A percentile compares a stretch with the other conserved stretches of the same genome.
These are phyloP conservation scores for Solanum ossicruentum DNA, from an alignment of 257 asterid species.

Conservation along the genomic window DNA sequence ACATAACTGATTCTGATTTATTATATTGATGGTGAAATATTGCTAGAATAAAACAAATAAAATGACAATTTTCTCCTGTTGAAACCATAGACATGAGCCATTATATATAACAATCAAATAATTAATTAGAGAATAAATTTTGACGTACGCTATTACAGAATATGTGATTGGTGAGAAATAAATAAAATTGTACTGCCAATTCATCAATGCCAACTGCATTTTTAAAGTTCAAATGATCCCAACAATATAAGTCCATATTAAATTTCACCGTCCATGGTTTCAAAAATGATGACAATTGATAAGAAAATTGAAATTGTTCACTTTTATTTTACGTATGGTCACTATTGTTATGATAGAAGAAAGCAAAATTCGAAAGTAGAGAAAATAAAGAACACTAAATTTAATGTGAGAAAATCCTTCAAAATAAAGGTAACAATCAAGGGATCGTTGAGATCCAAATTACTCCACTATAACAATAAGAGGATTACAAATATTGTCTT, in stretches of 20 bases:
- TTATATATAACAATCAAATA: not conserved
- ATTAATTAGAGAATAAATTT: not conserved
- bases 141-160: not conserved
- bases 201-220: not conserved
- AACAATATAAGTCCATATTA: not conserved
- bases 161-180: not conserved
- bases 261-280: not conserved
- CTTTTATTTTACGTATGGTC: not conserved
- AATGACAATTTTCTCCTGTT: not conserved
- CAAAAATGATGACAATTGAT: no score
- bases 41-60: not conserved
- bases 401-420: no score
- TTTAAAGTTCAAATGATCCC: not conserved
- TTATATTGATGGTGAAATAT: not conserved
- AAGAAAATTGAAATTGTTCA: no score
- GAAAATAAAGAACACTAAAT: no score
- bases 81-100: not conserved
- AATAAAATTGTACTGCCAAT: not conserved
- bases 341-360: not conserved
- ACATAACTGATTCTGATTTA: not conserved
- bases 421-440: no score
- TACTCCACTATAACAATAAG: no score
- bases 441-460: no score
- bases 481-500: no score
- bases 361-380: no score